A percentile compares a stretch with the other conserved stretches of the same genome.
These are phyloP conservation scores for Westerdykella ornata DNA, from an alignment of 2,329 filamentous ascomycete species.

Conservation along the genomic window DNA sequence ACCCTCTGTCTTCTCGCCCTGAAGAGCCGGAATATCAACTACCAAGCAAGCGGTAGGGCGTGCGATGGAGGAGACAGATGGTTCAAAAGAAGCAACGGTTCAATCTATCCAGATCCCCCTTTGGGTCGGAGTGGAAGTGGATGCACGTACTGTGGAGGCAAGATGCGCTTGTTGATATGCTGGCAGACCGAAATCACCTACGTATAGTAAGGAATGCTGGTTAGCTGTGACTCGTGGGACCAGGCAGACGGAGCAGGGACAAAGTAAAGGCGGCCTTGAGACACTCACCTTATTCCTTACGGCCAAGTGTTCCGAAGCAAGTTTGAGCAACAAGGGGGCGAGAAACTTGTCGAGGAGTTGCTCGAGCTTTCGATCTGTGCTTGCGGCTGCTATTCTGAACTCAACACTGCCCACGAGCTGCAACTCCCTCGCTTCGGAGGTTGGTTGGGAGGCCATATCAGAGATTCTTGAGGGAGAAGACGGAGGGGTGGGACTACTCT, in stretches of 20 bases:
- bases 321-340: slow-evolving; percentile 74
- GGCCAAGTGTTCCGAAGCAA: slow-evolving; percentile 68
- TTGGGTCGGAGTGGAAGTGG: not conserved
- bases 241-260: slow-evolving; percentile 1
- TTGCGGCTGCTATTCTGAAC: slow-evolving; percentile 73
- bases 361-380: slow-evolving; percentile 77
- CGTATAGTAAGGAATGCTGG: slow-evolving; percentile 15
- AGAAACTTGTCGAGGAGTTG: slow-evolving; percentile 71
- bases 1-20: no score
- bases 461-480: not conserved
- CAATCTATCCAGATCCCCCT: no score
- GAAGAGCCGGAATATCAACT: no score
- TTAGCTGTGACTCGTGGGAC: slow-evolving; percentile 25
- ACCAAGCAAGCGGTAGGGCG: no score
- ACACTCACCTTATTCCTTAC: slow-evolving; percentile 67
- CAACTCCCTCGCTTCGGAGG: slow-evolving; percentile 63
- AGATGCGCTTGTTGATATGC: slow-evolving; percentile 61
- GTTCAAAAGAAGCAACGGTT: no score
- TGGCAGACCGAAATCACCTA: slow-evolving; percentile 63
- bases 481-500: no score
- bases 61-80: not conserved
- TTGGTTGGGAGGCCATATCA: slow-evolving; percentile 29
- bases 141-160: slow-evolving; percentile 43
- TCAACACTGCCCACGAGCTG: slow-evolving; percentile 79
- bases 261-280: not conserved